phyloP scores from a whole-genome alignment of 768 basidiomycete species.

The Kwoniella shandongensis region DNA sequence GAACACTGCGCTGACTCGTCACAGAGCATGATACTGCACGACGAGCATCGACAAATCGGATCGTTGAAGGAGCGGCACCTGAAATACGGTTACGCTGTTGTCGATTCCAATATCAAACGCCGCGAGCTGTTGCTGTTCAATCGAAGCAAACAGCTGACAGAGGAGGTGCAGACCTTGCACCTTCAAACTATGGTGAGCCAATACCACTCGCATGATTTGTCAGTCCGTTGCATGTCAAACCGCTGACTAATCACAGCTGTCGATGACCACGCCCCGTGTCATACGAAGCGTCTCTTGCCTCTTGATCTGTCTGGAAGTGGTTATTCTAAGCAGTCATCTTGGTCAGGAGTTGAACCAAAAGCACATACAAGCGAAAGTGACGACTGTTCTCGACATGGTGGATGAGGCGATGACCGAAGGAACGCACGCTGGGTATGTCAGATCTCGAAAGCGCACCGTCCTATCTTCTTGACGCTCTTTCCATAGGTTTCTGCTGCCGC shows the following conservation, averaged over 20 bases:
- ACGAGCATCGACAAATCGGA: neutral
- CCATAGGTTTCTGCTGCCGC: conserved; percentile 12
- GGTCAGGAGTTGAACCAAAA: neutral
- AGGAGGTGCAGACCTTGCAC: neutral
- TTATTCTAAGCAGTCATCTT: neutral
- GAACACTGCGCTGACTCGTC: neutral
- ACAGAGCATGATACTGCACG: neutral
- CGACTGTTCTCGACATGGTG: conserved; percentile 4
- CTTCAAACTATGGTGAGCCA: neutral
- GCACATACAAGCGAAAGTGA: conserved; percentile 7
- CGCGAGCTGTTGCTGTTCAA: neutral
- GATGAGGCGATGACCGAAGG: conserved; percentile 21
- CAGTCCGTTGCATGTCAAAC: neutral
- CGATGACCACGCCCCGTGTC: neutral
- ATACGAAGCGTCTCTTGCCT: neutral
- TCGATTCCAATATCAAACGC: neutral
- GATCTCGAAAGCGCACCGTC: neutral
- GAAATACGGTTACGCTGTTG: neutral
- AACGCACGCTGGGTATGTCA: conserved; percentile 10
- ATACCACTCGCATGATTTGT: neutral
- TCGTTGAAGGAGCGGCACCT: neutral
- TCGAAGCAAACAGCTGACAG: neutral
- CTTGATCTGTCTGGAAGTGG: conserved; percentile 1
- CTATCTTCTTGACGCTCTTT: neutral
- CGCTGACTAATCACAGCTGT: neutral